Evolutionary conservation across 148 eudicot genomes (phyloP), one percentile per base, ranked within the genome.

Genomic region (Spergularia bocconei): DNA sequence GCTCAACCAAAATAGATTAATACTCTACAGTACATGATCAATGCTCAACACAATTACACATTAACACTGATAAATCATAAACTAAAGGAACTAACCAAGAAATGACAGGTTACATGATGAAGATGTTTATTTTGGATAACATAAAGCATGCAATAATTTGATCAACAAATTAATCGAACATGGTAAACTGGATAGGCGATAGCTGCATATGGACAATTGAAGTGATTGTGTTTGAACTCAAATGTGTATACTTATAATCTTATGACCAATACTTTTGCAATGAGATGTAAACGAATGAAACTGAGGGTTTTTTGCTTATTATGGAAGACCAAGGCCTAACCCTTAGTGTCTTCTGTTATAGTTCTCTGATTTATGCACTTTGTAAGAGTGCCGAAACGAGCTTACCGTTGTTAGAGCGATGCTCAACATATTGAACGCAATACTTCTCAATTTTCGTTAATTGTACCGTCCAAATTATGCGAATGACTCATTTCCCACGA

Each of bases 221-320:
- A 78, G 84, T 73, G 72, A 73, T 64, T 79, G 69, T 89, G 90
- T 11, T 68, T 88, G 70, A 75, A 39, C 69, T 89, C 89, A 15
- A 85, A 91, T 77, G 82, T 81, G 19, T 89, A 85, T 62, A 89
- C 93, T 52, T 89, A 89, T 76, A 82, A 84, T 68, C 85, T 89
- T 73, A 73, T 84, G 69, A 77, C 88, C 0, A 86, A 85, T 76
- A 91, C 33, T 86, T 88, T 78, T 85, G 87, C 59, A 77, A 70
- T 0, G 91, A 89, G 76, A 82, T 59, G 81, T 89, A 84, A 65
- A 63, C 88, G 59, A 77, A 72, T 50, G 79, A 83, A 76, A 91
- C 93, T 5, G 89, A 86, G 81, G 48, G 59, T 71, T 85, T 89
- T 61, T 74, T 91, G 23, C 54, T 44, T 69, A 85, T 88, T 62